A percentile compares a stretch with the other conserved stretches of the same genome.
Conservation (phyloP, 441 rosid genomes). For the Adansonia grandidieri region DNA sequence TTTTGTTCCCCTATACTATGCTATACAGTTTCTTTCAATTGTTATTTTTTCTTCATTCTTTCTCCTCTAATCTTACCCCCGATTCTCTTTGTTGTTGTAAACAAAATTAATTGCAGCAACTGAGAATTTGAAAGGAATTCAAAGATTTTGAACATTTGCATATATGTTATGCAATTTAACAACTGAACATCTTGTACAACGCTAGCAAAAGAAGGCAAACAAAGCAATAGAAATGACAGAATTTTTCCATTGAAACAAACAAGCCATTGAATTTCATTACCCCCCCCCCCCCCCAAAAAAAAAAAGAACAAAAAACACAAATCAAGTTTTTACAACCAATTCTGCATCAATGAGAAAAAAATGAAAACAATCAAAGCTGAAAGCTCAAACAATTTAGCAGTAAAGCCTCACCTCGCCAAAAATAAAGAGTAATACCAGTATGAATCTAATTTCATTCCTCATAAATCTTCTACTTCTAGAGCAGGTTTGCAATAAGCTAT, state of each 20-base stretch:
- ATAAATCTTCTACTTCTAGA: neutral
- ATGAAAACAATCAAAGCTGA: neutral
- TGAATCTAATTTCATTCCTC: neutral
- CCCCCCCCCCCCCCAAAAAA: neutral
- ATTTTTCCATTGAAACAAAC: neutral
- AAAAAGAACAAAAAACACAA: too few relatives aligned
- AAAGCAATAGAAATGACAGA: neutral
- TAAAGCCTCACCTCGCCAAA: neutral
- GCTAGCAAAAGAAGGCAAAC: too few relatives aligned
- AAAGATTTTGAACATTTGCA: neutral
- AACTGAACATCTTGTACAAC: too few relatives aligned
- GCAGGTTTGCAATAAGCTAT: neutral
- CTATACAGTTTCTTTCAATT: neutral
- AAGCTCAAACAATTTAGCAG: constrained; percentile 5
- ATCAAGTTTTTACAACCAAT: neutral
- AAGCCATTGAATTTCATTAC: neutral
- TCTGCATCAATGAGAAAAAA: neutral
- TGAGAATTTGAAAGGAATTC: neutral
- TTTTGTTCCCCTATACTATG: neutral
- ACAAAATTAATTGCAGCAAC: neutral
- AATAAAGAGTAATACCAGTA: neutral
- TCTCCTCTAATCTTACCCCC: neutral
- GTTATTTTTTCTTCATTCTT: neutral
- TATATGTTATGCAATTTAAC: too few relatives aligned
- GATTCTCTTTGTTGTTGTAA: neutral